These are phyloP conservation scores for Taphrina wiesneri DNA, from an alignment of 1,139 yeast species.

Conservation along the genomic window DNA sequence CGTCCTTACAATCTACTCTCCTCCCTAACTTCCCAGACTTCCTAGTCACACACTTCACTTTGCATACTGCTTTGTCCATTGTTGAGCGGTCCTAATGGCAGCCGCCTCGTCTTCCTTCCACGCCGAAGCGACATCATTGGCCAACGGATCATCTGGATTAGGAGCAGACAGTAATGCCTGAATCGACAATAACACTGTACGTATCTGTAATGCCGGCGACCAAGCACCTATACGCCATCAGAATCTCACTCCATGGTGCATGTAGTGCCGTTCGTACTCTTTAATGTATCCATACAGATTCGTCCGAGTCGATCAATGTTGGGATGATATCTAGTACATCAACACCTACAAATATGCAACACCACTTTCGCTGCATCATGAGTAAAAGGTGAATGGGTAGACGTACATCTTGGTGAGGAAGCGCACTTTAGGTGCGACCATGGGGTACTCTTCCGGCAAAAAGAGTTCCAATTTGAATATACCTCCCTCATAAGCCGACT, in stretches of 20 bases:
- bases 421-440: conserved; percentile 44
- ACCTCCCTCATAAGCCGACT: conserved; percentile 81
- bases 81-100: conserved; percentile 60
- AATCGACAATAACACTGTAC: conserved; percentile 87
- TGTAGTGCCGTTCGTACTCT: conserved; percentile 51
- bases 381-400: not conserved
- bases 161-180: conserved; percentile 96
- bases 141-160: conserved; percentile 96
- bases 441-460: conserved; percentile 84
- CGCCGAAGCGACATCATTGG: conserved; percentile 94
- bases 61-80: conserved; percentile 40
- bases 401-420: conserved; percentile 73
- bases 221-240: conserved; percentile 56
- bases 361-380: not conserved
- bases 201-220: conserved; percentile 97
- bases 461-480: conserved; percentile 72
- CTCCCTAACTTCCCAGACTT: not conserved
- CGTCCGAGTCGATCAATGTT: conserved; percentile 93
- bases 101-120: conserved; percentile 84
- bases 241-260: not conserved
- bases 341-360: no score
- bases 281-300: conserved; percentile 90
- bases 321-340: conserved; percentile 78
- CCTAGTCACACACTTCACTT: not conserved
- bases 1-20: not conserved